Percentiles rank a stretch among this genome's conserved stretches.
Evolutionary conservation across 331 rosid genomes (phyloP).

Genomic region (Cucumis variabilis): DNA sequence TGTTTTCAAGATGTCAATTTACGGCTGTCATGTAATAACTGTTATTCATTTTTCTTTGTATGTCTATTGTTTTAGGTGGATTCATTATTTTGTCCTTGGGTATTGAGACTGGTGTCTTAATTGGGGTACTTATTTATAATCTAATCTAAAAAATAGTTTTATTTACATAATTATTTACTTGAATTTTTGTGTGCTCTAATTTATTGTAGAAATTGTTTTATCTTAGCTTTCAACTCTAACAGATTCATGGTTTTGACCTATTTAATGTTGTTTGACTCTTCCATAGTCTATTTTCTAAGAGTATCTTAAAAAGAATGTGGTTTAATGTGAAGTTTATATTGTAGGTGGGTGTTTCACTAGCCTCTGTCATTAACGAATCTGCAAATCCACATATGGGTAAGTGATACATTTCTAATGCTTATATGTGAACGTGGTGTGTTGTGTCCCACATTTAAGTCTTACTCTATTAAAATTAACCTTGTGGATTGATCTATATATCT

Average conservation of each 20-base stretch:
- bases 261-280: too few relatives aligned
- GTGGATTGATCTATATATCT: slow-evolving; percentile 22
- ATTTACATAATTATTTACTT: too few relatives aligned
- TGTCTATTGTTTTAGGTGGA: slow-evolving; percentile 73
- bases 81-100: slow-evolving; percentile 82
- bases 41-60: slow-evolving; percentile 25
- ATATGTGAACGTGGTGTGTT: background rate
- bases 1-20: background rate
- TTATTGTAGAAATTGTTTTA: too few relatives aligned
- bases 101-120: too few relatives aligned
- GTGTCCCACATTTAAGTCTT: background rate
- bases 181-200: too few relatives aligned
- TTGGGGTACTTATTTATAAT: too few relatives aligned
- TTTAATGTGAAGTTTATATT: slow-evolving; percentile 46
- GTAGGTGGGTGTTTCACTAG: slow-evolving; percentile 94
- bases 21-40: background rate
- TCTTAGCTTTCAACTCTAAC: too few relatives aligned
- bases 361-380: slow-evolving; percentile 96
- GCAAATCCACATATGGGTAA: slow-evolving; percentile 98
- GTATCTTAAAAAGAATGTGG: too few relatives aligned
- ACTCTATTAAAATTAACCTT: background rate
- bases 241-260: too few relatives aligned
- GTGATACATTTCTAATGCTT: slow-evolving; percentile 35
- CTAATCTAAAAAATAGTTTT: too few relatives aligned
- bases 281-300: too few relatives aligned